A percentile compares a stretch with the other conserved stretches of the same genome.
Evolutionary conservation across 306 rosid species (phyloP).

Genomic region (Trifolium fragiferum): DNA sequence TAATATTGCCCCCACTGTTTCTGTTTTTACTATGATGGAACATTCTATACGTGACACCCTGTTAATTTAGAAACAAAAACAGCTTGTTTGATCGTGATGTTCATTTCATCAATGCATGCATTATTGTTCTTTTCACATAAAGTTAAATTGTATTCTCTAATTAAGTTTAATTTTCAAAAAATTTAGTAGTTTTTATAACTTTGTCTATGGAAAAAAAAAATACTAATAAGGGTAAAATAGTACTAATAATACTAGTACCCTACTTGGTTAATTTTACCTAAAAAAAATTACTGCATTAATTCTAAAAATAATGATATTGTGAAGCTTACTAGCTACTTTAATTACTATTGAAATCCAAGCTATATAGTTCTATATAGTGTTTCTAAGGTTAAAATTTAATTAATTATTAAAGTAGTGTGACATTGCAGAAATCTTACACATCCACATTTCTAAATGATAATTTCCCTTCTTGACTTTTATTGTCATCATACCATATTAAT

Average conservation of each 20-base stretch:
- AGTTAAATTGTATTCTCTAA: not conserved
- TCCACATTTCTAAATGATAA: slow-evolving; percentile 37
- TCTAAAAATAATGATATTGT: not conserved
- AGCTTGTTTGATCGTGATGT: slow-evolving; percentile 15
- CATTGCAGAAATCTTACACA: slow-evolving; percentile 38
- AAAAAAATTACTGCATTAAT: not conserved
- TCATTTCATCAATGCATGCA: slow-evolving; percentile 8
- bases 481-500: slow-evolving; percentile 5
- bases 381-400: not conserved
- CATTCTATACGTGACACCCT: not conserved
- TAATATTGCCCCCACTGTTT: slow-evolving; percentile 25
- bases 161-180: too few relatives aligned
- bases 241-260: not conserved
- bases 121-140: slow-evolving; percentile 20
- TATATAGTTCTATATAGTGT: not conserved
- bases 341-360: not conserved
- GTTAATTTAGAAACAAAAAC: slow-evolving; percentile 14
- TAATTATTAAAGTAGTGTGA: slow-evolving; percentile 25
- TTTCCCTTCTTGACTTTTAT: slow-evolving; percentile 38
- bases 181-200: not conserved
- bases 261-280: not conserved
- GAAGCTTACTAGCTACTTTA: not conserved
- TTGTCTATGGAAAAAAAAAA: too few relatives aligned
- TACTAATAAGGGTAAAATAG: not conserved
- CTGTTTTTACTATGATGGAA: not conserved